Evolutionary conservation across 179 eudicot species (phyloP).

Genomic region (Nepenthes alata): DNA sequence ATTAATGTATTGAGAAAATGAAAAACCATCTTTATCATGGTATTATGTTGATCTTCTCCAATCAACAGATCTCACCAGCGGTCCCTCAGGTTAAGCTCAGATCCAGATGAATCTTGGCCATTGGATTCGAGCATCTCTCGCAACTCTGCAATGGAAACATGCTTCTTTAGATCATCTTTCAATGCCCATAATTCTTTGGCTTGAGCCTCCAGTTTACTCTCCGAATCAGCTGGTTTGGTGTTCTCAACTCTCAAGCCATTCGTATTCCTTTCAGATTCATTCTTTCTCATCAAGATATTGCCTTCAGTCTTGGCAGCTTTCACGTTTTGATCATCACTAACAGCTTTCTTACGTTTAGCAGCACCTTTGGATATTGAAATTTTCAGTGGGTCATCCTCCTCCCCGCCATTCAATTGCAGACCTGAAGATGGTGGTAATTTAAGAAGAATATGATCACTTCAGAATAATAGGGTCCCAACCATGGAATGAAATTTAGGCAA

Average conservation of each 20-base stretch:
- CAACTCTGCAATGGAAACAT: constrained; percentile 58
- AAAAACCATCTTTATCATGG: neutral
- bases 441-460: neutral
- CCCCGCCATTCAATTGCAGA: constrained; percentile 15
- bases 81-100: constrained; percentile 80
- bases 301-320: constrained; percentile 46
- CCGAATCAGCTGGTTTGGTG: constrained; percentile 29
- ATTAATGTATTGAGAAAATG: neutral
- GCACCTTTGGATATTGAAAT: constrained; percentile 31
- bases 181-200: constrained; percentile 67
- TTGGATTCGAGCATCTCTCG: constrained; percentile 87
- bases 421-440: constrained; percentile 17
- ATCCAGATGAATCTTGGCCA: constrained; percentile 65
- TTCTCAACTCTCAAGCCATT: constrained; percentile 11
- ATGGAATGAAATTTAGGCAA: neutral
- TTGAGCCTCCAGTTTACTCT: constrained; percentile 64
- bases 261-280: constrained; percentile 17
- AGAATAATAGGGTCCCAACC: neutral
- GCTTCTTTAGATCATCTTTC: constrained; percentile 74
- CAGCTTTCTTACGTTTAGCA: constrained; percentile 53
- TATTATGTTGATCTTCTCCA: too few species aligned
- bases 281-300: constrained; percentile 21
- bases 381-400: constrained; percentile 17
- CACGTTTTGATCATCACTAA: constrained; percentile 26
- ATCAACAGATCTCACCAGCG: constrained; percentile 46